Percentiles rank a stretch among this genome's conserved stretches.
phyloP scores from a whole-genome alignment of 768 basidiomycete genomes.

The Amanita rimosa region DNA sequence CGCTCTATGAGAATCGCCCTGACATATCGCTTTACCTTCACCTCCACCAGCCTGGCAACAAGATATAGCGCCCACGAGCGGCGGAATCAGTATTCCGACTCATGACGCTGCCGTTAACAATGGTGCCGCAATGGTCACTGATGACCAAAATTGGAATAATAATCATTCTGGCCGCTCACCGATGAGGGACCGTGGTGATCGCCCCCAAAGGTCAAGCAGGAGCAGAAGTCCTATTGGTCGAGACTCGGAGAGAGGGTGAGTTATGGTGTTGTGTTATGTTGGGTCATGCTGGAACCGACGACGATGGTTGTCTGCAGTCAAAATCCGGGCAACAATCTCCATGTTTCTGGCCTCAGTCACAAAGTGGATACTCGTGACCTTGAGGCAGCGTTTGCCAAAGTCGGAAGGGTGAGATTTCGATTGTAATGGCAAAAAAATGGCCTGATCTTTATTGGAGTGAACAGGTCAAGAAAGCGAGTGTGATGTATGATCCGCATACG shows the following conservation, averaged over 20 bases:
- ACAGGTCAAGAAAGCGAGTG: constrained; percentile 63
- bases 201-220: constrained; percentile 59
- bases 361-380: constrained; percentile 74
- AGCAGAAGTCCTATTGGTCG: constrained; percentile 59
- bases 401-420: constrained; percentile 32
- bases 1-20: constrained; percentile 27
- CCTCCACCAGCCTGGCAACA: constrained; percentile 66
- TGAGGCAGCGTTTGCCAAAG: constrained; percentile 79
- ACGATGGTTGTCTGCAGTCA: constrained; percentile 27
- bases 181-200: constrained; percentile 34
- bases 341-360: constrained; percentile 47
- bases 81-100: constrained; percentile 63
- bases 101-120: constrained; percentile 31
- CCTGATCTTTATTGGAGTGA: background rate
- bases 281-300: constrained; percentile 8
- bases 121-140: constrained; percentile 33
- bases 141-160: constrained; percentile 45
- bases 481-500: constrained; percentile 64
- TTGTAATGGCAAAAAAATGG: background rate
- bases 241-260: constrained; percentile 46
- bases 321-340: constrained; percentile 58
- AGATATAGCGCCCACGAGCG: constrained; percentile 61
- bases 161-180: constrained; percentile 30
- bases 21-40: constrained; percentile 22
- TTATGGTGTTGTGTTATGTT: constrained; percentile 10